These are phyloP conservation scores for Dryas octopetala DNA, from an alignment of 306 rosid genomes.

Conservation along the genomic window DNA sequence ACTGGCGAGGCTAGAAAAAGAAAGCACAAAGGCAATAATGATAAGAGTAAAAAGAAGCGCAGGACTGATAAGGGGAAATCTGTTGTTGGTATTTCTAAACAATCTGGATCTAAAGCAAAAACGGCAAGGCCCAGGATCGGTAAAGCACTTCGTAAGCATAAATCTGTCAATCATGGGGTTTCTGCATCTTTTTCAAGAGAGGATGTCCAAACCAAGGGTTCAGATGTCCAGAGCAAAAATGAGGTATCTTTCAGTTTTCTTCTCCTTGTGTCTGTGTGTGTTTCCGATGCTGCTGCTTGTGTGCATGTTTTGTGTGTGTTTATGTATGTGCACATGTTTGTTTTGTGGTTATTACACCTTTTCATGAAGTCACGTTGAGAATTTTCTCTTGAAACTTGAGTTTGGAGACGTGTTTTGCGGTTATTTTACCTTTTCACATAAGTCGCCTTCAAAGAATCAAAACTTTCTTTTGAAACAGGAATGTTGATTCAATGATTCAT, in stretches of 20 bases:
- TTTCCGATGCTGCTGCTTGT: background rate
- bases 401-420: background rate
- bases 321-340: too few relatives aligned
- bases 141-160: conserved; percentile 63
- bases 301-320: too few relatives aligned
- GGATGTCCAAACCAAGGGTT: conserved; percentile 50
- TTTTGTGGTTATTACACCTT: background rate
- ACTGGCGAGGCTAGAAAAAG: conserved; percentile 59
- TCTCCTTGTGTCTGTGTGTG: background rate
- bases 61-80: conserved; percentile 68
- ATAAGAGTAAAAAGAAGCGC: conserved; percentile 56
- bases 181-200: conserved; percentile 52
- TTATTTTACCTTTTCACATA: background rate
- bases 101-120: conserved; percentile 38
- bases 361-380: background rate
- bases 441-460: too few relatives aligned
- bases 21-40: conserved; percentile 49
- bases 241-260: conserved; percentile 53
- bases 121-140: conserved; percentile 40
- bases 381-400: background rate
- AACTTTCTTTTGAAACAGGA: too few relatives aligned
- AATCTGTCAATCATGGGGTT: conserved; percentile 47
- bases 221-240: conserved; percentile 51
- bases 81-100: conserved; percentile 37
- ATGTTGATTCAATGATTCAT: too few relatives aligned